Evolutionary conservation across 306 rosid genomes (phyloP), one percentile per base, ranked within the genome.

Genomic region (Luffa acutangula): DNA sequence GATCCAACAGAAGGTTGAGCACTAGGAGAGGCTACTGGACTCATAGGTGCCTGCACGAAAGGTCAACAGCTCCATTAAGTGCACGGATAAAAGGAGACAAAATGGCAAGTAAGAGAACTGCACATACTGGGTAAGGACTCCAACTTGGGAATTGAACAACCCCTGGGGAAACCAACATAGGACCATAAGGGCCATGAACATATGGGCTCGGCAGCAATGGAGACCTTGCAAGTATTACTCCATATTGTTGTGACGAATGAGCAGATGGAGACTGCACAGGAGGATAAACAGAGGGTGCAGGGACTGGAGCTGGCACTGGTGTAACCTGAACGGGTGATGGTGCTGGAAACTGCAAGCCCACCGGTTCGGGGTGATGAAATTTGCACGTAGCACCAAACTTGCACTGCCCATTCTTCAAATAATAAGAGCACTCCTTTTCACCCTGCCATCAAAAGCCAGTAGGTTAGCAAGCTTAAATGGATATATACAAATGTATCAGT

Each of bases 351-450:
- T 83, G 98, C 72, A 85, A 25, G 13, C 94, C 94, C 2, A 83
- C 82, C 7, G 91, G 96, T 82, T 88, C 97, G 31, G 99, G 99
- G 80, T 96, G 99, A 79, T 96, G 92, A 86, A 90, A 96, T 89
- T 96, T 96, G 88, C 99, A 96, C 12, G 94, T 90, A 21, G 88
- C 82, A 53, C 97, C 97, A 74, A 96, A 96, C 89, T 93, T 96
- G 91, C 99, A 96, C 77, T 88, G 97, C 69, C 98, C 97, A 20
- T 92, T 96, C 87, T 96, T 96, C 84, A 86, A 88, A 83, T 96
- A 96, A 90, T 93, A 96, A 25, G 99, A 90, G 79, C 99, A 96
- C 83, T 95, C 99, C 84, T 91, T 91, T 84, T 95, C 96, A 73
- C 99, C 97, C 99, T 95, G 90, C 82, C 79, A 81, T 21, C 54